Evolutionary conservation across 768 basidiomycete genomes (phyloP).

Genomic region (Terana coerulea): DNA sequence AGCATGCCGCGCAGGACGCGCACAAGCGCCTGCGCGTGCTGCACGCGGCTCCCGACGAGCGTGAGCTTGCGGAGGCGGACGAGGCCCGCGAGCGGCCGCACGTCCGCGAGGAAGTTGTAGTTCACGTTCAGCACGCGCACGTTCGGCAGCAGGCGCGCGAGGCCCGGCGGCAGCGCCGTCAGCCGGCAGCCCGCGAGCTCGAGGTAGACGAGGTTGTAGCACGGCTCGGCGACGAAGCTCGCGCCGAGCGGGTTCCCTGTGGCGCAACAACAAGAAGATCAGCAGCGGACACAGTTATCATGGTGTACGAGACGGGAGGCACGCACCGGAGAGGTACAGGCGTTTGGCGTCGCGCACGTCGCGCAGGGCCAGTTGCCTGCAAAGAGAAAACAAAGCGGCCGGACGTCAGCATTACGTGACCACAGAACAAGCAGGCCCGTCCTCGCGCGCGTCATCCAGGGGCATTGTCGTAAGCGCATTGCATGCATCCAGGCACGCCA

Average conservation of each 20-base stretch:
- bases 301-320: not conserved
- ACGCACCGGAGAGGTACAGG: slow-evolving; percentile 89
- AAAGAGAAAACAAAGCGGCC: slow-evolving; percentile 3
- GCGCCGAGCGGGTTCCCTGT: slow-evolving; percentile 68
- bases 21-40: slow-evolving; percentile 71
- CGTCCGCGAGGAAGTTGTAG: slow-evolving; percentile 91
- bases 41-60: slow-evolving; percentile 79
- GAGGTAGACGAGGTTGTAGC: slow-evolving; percentile 89
- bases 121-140: slow-evolving; percentile 91
- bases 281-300: not conserved
- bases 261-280: not conserved
- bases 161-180: slow-evolving; percentile 62
- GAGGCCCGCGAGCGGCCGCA: slow-evolving; percentile 64
- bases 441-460: not conserved
- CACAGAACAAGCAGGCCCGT: not conserved
- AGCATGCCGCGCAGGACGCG: slow-evolving; percentile 65
- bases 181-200: slow-evolving; percentile 89
- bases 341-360: slow-evolving; percentile 91
- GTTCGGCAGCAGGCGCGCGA: slow-evolving; percentile 72
- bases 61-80: slow-evolving; percentile 77
- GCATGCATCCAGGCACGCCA: too few relatives aligned
- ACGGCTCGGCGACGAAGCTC: slow-evolving; percentile 63
- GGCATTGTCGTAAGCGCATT: too few relatives aligned
- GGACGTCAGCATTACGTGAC: slow-evolving; percentile 2
- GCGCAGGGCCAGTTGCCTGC: slow-evolving; percentile 43